Evolutionary conservation across 768 basidiomycete species (phyloP).

Genomic region (Amylocystis lapponica): DNA sequence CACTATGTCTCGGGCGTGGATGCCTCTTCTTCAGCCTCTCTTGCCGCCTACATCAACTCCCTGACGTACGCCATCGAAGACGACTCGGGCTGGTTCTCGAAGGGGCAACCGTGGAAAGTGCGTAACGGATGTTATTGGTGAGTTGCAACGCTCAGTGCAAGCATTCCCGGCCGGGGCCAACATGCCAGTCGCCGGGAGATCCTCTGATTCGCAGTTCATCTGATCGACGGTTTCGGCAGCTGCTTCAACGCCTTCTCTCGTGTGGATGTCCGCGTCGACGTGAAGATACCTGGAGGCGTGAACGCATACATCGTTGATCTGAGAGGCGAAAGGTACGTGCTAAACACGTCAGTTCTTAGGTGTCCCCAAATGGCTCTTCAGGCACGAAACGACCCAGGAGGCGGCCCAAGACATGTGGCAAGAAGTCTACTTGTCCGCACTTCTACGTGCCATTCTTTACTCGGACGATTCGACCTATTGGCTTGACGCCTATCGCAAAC

Average conservation of each 20-base stretch:
- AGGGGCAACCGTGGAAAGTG: slow-evolving; percentile 83
- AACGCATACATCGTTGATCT: slow-evolving; percentile 90
- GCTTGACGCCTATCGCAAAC: slow-evolving; percentile 89
- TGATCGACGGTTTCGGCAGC: slow-evolving; percentile 34
- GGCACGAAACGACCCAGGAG: slow-evolving; percentile 59
- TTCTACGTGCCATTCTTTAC: slow-evolving; percentile 88
- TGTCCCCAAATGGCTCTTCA: slow-evolving; percentile 2
- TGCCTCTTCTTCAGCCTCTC: slow-evolving; percentile 93
- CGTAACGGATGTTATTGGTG: slow-evolving; percentile 91
- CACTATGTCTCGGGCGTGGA: slow-evolving; percentile 99
- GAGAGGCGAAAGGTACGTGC: slow-evolving; percentile 82
- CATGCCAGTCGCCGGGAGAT: too few species aligned
- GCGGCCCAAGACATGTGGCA: slow-evolving; percentile 93
- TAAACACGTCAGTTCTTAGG: background rate
- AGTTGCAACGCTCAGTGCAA: slow-evolving; percentile 17
- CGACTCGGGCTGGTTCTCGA: slow-evolving; percentile 86
- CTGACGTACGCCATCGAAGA: slow-evolving; percentile 96
- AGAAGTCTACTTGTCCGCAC: slow-evolving; percentile 92
- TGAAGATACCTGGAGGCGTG: slow-evolving; percentile 97
- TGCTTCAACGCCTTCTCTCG: slow-evolving; percentile 98
- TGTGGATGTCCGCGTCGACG: slow-evolving; percentile 94
- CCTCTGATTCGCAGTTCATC: too few species aligned
- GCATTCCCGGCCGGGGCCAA: background rate
- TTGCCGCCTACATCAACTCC: slow-evolving; percentile 98
- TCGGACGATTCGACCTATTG: slow-evolving; percentile 92